Conservation (phyloP, 2,329 filamentous ascomycete species). For the Cryphonectria japonica region DNA sequence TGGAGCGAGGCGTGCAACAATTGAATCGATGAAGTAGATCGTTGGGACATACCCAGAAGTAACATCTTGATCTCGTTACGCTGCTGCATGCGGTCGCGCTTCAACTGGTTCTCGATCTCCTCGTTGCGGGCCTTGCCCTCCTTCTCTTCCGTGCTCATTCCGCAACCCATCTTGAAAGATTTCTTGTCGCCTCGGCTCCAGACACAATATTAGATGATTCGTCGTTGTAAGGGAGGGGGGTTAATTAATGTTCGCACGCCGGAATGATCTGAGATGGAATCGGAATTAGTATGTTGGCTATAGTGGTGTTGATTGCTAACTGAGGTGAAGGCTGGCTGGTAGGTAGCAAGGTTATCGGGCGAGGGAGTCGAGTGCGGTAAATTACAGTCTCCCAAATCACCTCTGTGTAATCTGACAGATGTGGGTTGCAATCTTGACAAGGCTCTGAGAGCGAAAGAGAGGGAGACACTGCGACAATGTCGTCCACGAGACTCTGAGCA, state of each 20-base stretch:
- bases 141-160: conserved; percentile 99
- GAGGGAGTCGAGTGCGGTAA: neutral
- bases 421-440: neutral
- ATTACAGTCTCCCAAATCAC: conserved; percentile 1
- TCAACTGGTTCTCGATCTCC: conserved; percentile 99
- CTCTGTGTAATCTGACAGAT: neutral
- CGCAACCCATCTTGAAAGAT: conserved; percentile 89
- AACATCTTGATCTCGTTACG: conserved; percentile 99
- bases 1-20: neutral
- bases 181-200: conserved; percentile 29
- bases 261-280: conserved; percentile 2
- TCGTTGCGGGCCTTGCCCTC: conserved; percentile 99
- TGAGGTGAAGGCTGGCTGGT: neutral
- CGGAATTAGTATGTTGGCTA: conserved; percentile 11
- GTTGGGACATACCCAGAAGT: conserved; percentile 75
- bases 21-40: neutral
- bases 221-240: neutral
- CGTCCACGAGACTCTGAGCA: neutral
- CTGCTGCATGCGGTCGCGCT: conserved; percentile 98
- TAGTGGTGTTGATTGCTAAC: neutral
- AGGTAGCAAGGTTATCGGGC: neutral
- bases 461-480: neutral
- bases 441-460: neutral
- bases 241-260: conserved; percentile 8
- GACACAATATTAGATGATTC: conserved; percentile 5